Conservation (phyloP, 345 rosid genomes). For the Zanthoxylum bungeanum region DNA sequence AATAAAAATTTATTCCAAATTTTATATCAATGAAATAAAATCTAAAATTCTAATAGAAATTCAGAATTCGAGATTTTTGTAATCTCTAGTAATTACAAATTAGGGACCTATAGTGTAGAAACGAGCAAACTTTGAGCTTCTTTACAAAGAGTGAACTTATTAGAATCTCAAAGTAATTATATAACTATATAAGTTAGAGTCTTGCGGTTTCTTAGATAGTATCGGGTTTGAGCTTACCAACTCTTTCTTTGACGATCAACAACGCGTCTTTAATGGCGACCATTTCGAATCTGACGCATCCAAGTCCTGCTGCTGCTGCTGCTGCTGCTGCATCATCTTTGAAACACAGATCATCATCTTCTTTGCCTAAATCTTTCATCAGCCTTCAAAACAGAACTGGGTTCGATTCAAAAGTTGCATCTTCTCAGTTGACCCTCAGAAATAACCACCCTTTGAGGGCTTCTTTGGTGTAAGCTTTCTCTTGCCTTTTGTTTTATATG, state of each 20-base stretch:
- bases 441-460: slow-evolving; percentile 22
- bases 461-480: slow-evolving; percentile 56
- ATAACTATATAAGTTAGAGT: background rate
- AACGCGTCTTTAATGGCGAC: slow-evolving; percentile 64
- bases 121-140: no score
- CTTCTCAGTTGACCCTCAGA: slow-evolving; percentile 47
- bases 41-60: no score
- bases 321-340: slow-evolving; percentile 36
- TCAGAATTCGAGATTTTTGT: no score
- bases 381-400: slow-evolving; percentile 23
- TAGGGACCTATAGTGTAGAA: background rate
- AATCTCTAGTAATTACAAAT: no score
- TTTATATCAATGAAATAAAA: no score
- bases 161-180: background rate
- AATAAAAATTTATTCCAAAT: no score
- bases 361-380: slow-evolving; percentile 31
- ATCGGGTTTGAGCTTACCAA: slow-evolving; percentile 15
- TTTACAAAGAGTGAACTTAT: no score
- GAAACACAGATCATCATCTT: slow-evolving; percentile 37
- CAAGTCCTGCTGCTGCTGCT: no score
- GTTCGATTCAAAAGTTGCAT: slow-evolving; percentile 38
- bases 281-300: slow-evolving; percentile 66
- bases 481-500: background rate
- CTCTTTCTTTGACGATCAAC: slow-evolving; percentile 1
- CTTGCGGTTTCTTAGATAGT: slow-evolving; percentile 7